Percentiles rank a stretch among this genome's conserved stretches.
phyloP scores from a whole-genome alignment of 2,329 filamentous ascomycete species.

The Zasmidium cellare region DNA sequence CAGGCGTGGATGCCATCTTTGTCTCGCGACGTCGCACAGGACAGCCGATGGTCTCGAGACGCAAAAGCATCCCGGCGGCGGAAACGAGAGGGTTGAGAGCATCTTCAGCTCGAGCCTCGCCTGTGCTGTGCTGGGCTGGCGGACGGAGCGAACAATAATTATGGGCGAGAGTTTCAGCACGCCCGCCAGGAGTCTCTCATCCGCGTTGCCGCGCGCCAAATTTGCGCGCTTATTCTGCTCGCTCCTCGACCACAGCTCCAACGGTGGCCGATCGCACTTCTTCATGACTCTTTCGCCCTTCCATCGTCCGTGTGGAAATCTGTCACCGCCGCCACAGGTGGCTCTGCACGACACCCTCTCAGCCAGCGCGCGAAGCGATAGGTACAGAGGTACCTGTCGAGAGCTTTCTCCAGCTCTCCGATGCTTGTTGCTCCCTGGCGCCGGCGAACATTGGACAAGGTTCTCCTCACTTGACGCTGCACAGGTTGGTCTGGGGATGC shows the following conservation, averaged over 20 bases:
- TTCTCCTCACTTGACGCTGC: neutral
- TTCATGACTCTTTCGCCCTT: neutral
- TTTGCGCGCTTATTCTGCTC: neutral
- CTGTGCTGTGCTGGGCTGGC: neutral
- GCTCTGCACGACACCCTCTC: neutral
- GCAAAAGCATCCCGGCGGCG: conserved; percentile 2
- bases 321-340: neutral
- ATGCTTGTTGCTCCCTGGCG: neutral
- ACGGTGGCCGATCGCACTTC: neutral
- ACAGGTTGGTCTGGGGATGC: neutral
- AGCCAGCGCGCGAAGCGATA: neutral
- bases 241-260: neutral
- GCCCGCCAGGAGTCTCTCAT: neutral
- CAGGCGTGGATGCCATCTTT: conserved; percentile 12
- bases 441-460: neutral
- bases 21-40: conserved; percentile 8
- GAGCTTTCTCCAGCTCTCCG: neutral
- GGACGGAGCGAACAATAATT: neutral
- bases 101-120: too few relatives aligned
- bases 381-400: neutral
- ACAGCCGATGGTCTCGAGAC: conserved; percentile 9
- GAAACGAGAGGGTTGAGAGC: neutral
- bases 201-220: conserved; percentile 9
- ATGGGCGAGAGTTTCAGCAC: conserved; percentile 3
- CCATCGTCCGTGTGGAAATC: too few relatives aligned